phyloP scores from a whole-genome alignment of 441 rosid genomes.

The California macrophylla region DNA sequence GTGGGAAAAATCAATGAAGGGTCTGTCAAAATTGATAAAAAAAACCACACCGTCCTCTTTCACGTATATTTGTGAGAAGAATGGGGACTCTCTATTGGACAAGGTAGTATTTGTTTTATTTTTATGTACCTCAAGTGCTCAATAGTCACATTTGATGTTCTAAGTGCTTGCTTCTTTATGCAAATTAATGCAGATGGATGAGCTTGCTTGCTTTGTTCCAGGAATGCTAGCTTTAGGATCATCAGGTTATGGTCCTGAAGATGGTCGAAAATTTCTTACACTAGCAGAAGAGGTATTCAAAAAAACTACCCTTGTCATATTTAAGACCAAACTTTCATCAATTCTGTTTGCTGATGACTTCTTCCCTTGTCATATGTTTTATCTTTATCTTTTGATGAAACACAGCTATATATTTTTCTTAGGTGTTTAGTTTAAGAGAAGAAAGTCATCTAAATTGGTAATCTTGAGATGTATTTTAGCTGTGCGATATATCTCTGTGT shows the following conservation, averaged over 20 bases:
- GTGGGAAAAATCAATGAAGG: constrained; percentile 99
- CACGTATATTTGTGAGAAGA: constrained; percentile 84
- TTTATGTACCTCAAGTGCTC: constrained; percentile 9
- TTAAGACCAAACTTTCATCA: background rate
- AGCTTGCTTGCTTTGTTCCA: constrained; percentile 97
- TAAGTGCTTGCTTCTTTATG: constrained; percentile 11
- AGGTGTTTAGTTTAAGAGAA: background rate
- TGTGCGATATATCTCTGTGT: background rate
- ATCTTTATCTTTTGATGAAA: background rate
- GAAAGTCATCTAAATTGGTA: background rate
- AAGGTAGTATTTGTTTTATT: constrained; percentile 40
- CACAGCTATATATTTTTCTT: background rate
- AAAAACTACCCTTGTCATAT: too few relatives aligned
- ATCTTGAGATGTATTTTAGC: background rate
- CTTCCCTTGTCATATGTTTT: background rate
- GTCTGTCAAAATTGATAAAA: constrained; percentile 67
- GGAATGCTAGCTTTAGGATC: constrained; percentile 99
- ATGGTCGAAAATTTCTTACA: constrained; percentile 53
- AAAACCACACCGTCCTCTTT: constrained; percentile 76
- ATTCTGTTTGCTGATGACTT: background rate
- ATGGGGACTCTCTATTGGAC: constrained; percentile 45
- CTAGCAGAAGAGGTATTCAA: constrained; percentile 84
- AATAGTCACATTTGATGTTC: background rate
- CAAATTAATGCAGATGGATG: constrained; percentile 74
- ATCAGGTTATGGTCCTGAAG: constrained; percentile 59